These are phyloP conservation scores for Nicotiana benthamiana DNA, from an alignment of 257 asterid genomes.

Conservation along the genomic window DNA sequence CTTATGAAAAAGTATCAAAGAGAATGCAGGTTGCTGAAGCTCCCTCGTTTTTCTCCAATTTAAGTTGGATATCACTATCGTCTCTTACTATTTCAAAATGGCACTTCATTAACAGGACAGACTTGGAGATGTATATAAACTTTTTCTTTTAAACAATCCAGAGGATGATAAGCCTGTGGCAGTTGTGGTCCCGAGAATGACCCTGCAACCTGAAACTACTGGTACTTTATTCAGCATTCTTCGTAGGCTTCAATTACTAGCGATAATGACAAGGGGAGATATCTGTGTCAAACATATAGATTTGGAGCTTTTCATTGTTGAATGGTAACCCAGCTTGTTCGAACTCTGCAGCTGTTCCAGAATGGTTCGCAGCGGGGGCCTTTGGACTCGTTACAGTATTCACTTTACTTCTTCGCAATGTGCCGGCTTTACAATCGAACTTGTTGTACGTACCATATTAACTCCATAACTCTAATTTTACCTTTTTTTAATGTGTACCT, in stretches of 20 bases:
- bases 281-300: neutral
- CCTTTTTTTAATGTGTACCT: neutral
- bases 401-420: slow-evolving; percentile 85
- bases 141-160: slow-evolving; percentile 82
- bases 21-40: slow-evolving; percentile 67
- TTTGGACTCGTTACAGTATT: slow-evolving; percentile 83
- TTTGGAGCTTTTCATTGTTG: neutral
- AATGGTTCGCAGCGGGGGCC: slow-evolving; percentile 97
- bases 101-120: slow-evolving; percentile 54
- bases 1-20: slow-evolving; percentile 69
- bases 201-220: slow-evolving; percentile 77
- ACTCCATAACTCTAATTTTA: neutral
- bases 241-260: neutral
- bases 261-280: neutral
- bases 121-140: slow-evolving; percentile 72
- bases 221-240: slow-evolving; percentile 32
- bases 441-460: slow-evolving; percentile 43
- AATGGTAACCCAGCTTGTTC: slow-evolving; percentile 14
- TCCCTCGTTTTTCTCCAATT: slow-evolving; percentile 12
- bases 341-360: slow-evolving; percentile 80
- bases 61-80: slow-evolving; percentile 4
- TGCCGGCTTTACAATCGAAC: slow-evolving; percentile 79
- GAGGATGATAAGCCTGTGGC: slow-evolving; percentile 98
- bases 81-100: slow-evolving; percentile 16
- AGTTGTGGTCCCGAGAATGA: slow-evolving; percentile 83